Evolutionary conservation across 1,284 basidiomycete species (phyloP).

Genomic region (Fomitopsis palustris): DNA sequence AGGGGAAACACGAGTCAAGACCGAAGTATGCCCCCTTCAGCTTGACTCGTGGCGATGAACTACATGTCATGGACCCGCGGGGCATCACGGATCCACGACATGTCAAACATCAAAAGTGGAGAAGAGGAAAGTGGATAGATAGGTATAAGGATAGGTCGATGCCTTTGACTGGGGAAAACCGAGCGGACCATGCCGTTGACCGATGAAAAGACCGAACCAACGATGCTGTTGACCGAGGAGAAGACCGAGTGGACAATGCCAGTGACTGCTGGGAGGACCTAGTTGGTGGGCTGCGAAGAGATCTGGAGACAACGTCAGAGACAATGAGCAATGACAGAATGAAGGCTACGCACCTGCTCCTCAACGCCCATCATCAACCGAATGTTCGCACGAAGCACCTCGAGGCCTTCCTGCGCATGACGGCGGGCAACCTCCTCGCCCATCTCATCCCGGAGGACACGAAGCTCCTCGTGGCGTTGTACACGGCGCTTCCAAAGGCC

Average conservation of each 20-base stretch:
- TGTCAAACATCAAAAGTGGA: background rate
- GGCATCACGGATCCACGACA: background rate
- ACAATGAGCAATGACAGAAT: background rate
- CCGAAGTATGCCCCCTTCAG: background rate
- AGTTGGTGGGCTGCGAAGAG: background rate
- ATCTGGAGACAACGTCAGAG: background rate
- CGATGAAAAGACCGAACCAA: background rate
- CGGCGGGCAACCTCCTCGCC: background rate
- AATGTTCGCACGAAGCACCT: background rate
- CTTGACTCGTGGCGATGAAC: background rate
- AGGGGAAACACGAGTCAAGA: background rate
- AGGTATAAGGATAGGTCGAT: background rate
- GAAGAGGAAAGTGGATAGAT: background rate
- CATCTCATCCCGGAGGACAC: background rate
- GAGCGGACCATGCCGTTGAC: no score
- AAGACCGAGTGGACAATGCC: no score
- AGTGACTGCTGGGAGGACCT: no score
- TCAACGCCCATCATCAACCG: background rate
- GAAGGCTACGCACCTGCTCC: background rate
- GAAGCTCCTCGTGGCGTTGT: background rate
- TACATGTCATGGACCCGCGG: background rate
- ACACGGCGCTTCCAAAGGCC: background rate
- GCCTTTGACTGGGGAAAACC: no score
- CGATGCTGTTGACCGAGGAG: no score
- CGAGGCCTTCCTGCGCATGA: background rate